Percentiles rank a stretch among this genome's conserved stretches.
phyloP scores from a whole-genome alignment of 441 rosid species.

The Croton setiger region DNA sequence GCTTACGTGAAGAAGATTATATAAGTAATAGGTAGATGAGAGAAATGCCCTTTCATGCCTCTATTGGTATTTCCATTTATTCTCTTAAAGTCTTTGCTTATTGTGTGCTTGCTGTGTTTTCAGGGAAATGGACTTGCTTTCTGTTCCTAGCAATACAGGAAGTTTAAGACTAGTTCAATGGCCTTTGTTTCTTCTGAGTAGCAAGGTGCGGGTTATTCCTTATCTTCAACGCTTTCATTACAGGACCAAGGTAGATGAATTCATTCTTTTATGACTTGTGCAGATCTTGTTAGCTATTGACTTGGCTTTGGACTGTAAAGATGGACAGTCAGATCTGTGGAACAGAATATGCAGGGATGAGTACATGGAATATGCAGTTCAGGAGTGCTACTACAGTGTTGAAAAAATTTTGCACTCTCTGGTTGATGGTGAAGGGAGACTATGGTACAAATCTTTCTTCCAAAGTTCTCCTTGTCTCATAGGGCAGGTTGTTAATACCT shows the following conservation, averaged over 20 bases:
- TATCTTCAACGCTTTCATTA: constrained; percentile 2
- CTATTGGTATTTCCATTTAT: constrained; percentile 12
- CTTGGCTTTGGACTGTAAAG: constrained; percentile 95
- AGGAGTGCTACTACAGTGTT: constrained; percentile 88
- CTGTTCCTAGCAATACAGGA: constrained; percentile 91
- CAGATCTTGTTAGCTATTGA: constrained; percentile 95
- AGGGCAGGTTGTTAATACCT: too few relatives aligned
- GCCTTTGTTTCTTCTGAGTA: constrained; percentile 99
- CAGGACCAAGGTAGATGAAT: constrained; percentile 21
- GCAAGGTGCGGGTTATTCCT: constrained; percentile 63
- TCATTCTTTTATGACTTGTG: constrained; percentile 15
- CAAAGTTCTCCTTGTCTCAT: too few relatives aligned
- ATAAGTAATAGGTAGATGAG: constrained; percentile 75
- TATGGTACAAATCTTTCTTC: constrained; percentile 53
- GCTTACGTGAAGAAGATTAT: constrained; percentile 98
- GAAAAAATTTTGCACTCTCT: constrained; percentile 79
- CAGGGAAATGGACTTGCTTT: constrained; percentile 99
- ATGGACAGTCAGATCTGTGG: constrained; percentile 83
- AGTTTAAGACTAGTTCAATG: constrained; percentile 93
- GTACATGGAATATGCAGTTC: constrained; percentile 98
- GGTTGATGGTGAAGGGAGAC: constrained; percentile 93
- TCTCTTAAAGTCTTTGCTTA: constrained; percentile 3
- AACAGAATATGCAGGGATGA: constrained; percentile 80
- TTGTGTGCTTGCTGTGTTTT: constrained; percentile 21
- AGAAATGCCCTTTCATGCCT: constrained; percentile 22